Evolutionary conservation across 169 alveolate species (phyloP).

Genomic region (Eimeria tenella): DNA sequence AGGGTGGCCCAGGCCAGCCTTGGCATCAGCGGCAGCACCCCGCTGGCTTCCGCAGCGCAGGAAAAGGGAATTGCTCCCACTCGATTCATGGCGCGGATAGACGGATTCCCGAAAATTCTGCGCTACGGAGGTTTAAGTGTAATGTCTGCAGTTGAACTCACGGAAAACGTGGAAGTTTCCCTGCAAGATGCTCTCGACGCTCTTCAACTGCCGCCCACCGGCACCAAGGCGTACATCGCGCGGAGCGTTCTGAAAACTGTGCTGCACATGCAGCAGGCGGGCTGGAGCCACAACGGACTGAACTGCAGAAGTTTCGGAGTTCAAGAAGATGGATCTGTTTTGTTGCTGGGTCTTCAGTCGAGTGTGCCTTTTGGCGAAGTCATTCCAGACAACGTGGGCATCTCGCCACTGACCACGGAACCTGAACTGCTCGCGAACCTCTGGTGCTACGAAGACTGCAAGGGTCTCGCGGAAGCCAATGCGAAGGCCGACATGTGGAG

Average conservation of each 20-base stretch:
- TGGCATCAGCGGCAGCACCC: not conserved
- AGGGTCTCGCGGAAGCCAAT: not conserved
- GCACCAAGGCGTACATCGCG: constrained; percentile 19
- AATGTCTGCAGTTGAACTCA: not conserved
- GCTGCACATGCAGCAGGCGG: constrained; percentile 20
- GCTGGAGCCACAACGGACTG: constrained; percentile 43
- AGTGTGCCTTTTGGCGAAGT: not conserved
- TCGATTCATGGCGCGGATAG: not conserved
- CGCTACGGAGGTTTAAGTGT: not conserved
- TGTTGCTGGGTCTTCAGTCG: constrained; percentile 31
- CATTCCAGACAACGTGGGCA: not conserved
- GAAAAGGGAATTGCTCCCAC: not conserved
- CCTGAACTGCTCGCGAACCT: constrained; percentile 6
- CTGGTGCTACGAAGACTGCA: not conserved
- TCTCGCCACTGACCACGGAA: constrained; percentile 8
- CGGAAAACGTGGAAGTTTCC: not conserved
- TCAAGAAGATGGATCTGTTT: not conserved
- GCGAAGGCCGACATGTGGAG: constrained; percentile 50
- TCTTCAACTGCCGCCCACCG: not conserved
- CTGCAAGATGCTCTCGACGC: not conserved
- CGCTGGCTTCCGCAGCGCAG: not conserved
- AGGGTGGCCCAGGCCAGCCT: not conserved
- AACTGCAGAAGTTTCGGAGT: not conserved
- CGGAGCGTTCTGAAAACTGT: constrained; percentile 19
- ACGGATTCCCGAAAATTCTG: not conserved